Evolutionary conservation across 169 alveolate genomes (phyloP), one percentile per base, ranked within the genome.

Genomic region (Theileria orientalis): DNA sequence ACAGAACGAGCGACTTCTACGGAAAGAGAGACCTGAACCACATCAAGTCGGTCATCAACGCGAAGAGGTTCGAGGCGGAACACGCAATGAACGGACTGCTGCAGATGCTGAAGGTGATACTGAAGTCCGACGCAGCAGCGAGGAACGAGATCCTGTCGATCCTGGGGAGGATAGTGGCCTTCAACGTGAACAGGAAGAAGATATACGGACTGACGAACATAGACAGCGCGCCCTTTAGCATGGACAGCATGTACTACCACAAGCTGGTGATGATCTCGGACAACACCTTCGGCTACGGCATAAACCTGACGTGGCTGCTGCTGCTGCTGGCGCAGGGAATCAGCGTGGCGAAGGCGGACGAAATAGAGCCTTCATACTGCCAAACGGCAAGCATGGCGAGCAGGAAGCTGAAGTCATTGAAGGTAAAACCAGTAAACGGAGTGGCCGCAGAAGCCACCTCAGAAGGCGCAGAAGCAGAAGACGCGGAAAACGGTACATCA

Each of bases 281-380:
- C 52, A 72, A 74, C 33, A 75, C 93, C 7, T 88, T 75, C 47
- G 93, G 93, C 0, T 73, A 76, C 56, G 83, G 88, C 30, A 62
- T 88, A 8, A 88, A 88, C 56, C 56, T 88, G 46, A 70, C 82
- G 46, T 88, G 93, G 93, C 30, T 88, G 16, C 57, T 88, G 35
- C 70, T 88, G 54, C 52, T 83, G 47, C 80, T 88, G 59, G 76
- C 90, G 51, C 83, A 69, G 21, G 91, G 91, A 21, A 84, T 88
- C 9, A 78, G 90, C 1, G 67, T 52, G 37, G 71, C 76, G 61
- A 88, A 88, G 77, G 57, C 84, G 9, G 84, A 66, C 49, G 76
- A 59, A 41, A 77, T 77, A 0, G 86, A 77, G 51, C 83, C 82
- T 61, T 41, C 57, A 62, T 35, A 76, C 66, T 83, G 86, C 83